phyloP scores from a whole-genome alignment of 805 yeast genomes.

The Scheffersomyces ergatensis region DNA sequence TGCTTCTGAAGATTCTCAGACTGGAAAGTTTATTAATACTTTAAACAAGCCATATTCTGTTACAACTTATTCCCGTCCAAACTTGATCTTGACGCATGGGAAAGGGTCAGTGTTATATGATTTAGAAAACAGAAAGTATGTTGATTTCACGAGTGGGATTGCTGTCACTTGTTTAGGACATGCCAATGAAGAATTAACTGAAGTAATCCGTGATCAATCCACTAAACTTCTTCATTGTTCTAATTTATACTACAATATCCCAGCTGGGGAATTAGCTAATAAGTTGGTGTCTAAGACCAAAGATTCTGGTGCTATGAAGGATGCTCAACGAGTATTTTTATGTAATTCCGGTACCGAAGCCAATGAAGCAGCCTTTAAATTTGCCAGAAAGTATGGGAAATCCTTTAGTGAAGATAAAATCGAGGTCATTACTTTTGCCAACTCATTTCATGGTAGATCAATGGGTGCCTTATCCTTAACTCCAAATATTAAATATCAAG shows the following conservation, averaged over 20 bases:
- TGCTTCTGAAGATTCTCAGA: constrained; percentile 28
- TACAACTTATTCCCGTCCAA: constrained; percentile 79
- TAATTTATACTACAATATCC: constrained; percentile 79
- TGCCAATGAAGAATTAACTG: constrained; percentile 68
- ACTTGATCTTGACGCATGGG: constrained; percentile 75
- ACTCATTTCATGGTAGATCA: constrained; percentile 93
- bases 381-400: constrained; percentile 78
- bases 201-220: constrained; percentile 72
- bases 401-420: constrained; percentile 50
- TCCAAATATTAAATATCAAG: constrained; percentile 88
- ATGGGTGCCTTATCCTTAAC: constrained; percentile 93
- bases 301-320: constrained; percentile 72
- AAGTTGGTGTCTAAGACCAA: constrained; percentile 68
- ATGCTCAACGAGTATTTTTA: constrained; percentile 71
- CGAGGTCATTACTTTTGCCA: constrained; percentile 83
- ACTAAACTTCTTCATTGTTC: constrained; percentile 75
- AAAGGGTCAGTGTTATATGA: constrained; percentile 81
- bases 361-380: constrained; percentile 58
- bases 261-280: constrained; percentile 77
- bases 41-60: constrained; percentile 56
- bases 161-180: constrained; percentile 97
- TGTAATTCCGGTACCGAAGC: constrained; percentile 63
- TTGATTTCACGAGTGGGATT: constrained; percentile 94
- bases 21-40: constrained; percentile 42
- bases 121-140: constrained; percentile 68